phyloP scores from a whole-genome alignment of 805 yeast species.

The Pichia phayaonensis region DNA sequence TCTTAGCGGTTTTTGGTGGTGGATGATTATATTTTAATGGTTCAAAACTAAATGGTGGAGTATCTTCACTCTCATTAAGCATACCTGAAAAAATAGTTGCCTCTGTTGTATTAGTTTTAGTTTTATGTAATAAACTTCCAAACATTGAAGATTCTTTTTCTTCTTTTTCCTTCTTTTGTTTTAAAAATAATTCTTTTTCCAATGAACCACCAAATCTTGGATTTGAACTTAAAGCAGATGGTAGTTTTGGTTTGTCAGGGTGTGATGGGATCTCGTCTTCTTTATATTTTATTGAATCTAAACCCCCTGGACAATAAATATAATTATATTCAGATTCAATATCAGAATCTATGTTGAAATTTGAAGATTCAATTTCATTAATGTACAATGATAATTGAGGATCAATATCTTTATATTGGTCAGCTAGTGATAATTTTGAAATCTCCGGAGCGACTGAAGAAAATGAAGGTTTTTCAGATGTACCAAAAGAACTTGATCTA shows the following conservation, averaged over 20 bases:
- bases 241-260: slow-evolving; percentile 38
- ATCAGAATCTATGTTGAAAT: not conserved
- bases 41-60: slow-evolving; percentile 15
- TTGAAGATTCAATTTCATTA: slow-evolving; percentile 21
- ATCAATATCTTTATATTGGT: slow-evolving; percentile 30
- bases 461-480: not conserved
- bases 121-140: slow-evolving; percentile 26
- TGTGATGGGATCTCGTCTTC: slow-evolving; percentile 43
- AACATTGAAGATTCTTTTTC: slow-evolving; percentile 19
- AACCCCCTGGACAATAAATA: slow-evolving; percentile 20
- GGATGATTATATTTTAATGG: slow-evolving; percentile 22
- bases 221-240: slow-evolving; percentile 37
- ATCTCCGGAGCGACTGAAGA: not conserved
- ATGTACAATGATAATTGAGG: slow-evolving; percentile 41
- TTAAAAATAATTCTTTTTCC: slow-evolving; percentile 19
- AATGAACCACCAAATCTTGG: slow-evolving; percentile 24
- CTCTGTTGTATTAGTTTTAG: slow-evolving; percentile 18
- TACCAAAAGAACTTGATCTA: not conserved
- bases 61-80: slow-evolving; percentile 18
- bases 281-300: slow-evolving; percentile 27
- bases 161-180: slow-evolving; percentile 14
- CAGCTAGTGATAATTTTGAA: slow-evolving; percentile 10
- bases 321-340: slow-evolving; percentile 3
- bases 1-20: slow-evolving; percentile 21
- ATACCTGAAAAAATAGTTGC: slow-evolving; percentile 12